Base-by-base conservation (phyloP, 768 basidiomycete genomes). In the Suillus placidus region DNA sequence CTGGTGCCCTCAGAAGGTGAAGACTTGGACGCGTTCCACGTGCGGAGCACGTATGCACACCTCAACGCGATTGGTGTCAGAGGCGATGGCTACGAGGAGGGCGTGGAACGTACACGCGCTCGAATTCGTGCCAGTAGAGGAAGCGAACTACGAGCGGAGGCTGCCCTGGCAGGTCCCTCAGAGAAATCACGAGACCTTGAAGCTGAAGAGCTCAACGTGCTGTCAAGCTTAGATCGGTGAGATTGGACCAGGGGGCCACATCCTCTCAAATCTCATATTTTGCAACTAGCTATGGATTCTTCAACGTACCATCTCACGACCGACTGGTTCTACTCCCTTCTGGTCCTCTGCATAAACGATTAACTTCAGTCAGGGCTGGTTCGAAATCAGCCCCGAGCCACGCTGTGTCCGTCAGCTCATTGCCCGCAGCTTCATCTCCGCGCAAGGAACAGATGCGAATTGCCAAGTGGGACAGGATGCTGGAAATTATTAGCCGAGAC, bases 41-140 rank as follows among this genome's bases (percentile, higher is more conserved):
- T 96, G 8, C 86, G 94, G 47, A 89, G 84, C 66, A 94, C 93
- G 1, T 96, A 98, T 74, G 97, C 95, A 0, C 86, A 92, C 68
- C 83, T 99, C n/a, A 94, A 98, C 58, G 80, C 85, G 12, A 85
- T 85, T 51, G 97, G 97, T n/a, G 96, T 98, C 43, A 91, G 88
- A 73, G 95, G 96, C 3, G 97, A 99, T 73, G 97, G 97, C 0
- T 94, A 89, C 77, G 92, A 94, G 71, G 95, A 97, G 69, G 97
- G 97, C 43, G 84, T 97, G 8, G 97, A 99, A 78, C 88, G 94
- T 43, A 99, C 96, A 34, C 85, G 97, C 66, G 92, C 93, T 30
- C 82, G 91, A 71, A 75, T 88, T 68, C 83, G 84, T 61, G 72
- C 72, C 23, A 87, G 81, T 70, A 80, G 84, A 70, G 81, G 81